A percentile compares a stretch with the other conserved stretches of the same genome.
These are phyloP conservation scores for Lumnitzera racemosa DNA, from an alignment of 345 rosid species.

Conservation along the genomic window DNA sequence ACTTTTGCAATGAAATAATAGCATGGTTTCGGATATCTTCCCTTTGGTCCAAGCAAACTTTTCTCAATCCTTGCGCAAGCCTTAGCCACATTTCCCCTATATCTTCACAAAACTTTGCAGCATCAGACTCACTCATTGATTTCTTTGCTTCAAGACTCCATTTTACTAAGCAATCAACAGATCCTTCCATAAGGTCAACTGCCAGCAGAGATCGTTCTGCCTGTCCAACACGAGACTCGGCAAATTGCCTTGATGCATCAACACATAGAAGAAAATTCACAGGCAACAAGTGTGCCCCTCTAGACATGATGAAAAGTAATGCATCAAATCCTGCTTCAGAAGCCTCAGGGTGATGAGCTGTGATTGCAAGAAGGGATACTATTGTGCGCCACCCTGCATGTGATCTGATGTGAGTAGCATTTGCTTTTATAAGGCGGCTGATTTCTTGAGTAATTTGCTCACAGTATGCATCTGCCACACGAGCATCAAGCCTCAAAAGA, in stretches of 20 bases:
- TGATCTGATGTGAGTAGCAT: constrained; percentile 89
- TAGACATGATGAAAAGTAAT: constrained; percentile 73
- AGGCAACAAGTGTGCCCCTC: constrained; percentile 71
- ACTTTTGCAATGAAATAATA: constrained; percentile 71
- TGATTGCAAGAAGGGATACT: constrained; percentile 78
- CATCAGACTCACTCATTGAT: constrained; percentile 69
- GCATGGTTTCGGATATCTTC: constrained; percentile 96
- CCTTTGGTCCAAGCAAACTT: constrained; percentile 98
- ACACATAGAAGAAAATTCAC: constrained; percentile 76
- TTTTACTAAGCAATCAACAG: constrained; percentile 62
- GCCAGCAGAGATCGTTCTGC: constrained; percentile 82
- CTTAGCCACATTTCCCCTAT: constrained; percentile 97
- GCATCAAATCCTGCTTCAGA: constrained; percentile 94
- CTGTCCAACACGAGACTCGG: constrained; percentile 97
- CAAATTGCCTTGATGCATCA: constrained; percentile 93
- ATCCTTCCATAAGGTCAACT: constrained; percentile 84
- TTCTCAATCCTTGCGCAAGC: constrained; percentile 87
- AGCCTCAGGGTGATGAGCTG: constrained; percentile 98
- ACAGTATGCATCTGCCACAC: constrained; percentile 96
- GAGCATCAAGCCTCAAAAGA: constrained; percentile 93
- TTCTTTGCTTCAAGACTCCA: constrained; percentile 72
- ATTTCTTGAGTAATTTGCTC: constrained; percentile 95
- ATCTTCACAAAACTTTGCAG: constrained; percentile 60
- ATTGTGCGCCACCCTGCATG: constrained; percentile 92
- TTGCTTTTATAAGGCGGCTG: constrained; percentile 89